phyloP scores from a whole-genome alignment of 495 filamentous ascomycete genomes.

The Trichoderma reesei region DNA sequence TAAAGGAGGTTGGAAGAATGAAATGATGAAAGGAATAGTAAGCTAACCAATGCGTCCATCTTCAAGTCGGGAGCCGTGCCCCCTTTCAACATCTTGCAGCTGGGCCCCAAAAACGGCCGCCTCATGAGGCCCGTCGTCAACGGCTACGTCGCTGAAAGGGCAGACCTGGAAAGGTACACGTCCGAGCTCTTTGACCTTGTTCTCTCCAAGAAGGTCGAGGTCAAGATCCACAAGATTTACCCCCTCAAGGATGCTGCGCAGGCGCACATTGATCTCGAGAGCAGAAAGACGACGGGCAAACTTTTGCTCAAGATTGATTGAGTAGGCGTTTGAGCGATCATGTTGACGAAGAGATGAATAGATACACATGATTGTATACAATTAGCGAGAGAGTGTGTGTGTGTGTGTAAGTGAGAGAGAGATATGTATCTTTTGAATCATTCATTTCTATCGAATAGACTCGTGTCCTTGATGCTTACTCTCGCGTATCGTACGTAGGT shows the following conservation, averaged over 20 bases:
- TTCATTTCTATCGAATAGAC: no score
- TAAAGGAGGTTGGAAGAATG: background rate
- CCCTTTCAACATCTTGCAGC: constrained; percentile 55
- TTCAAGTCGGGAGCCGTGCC: constrained; percentile 57
- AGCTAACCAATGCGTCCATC: background rate
- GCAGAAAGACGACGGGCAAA: constrained; percentile 79
- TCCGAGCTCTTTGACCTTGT: constrained; percentile 69
- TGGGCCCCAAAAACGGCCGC: constrained; percentile 74
- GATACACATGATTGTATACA: no score
- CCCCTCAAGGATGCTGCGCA: constrained; percentile 63
- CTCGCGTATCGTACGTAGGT: background rate
- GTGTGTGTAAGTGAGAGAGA: no score
- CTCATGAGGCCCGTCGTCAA: constrained; percentile 66
- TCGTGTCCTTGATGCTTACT: background rate
- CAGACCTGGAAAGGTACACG: constrained; percentile 64
- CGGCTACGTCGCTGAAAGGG: constrained; percentile 62
- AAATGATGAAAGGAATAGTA: background rate
- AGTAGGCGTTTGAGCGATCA: background rate
- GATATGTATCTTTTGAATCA: background rate
- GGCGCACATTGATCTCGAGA: constrained; percentile 76
- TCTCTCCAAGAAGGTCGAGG: constrained; percentile 54
- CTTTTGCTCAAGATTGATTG: constrained; percentile 40
- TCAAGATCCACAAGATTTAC: constrained; percentile 72
- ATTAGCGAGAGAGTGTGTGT: no score
- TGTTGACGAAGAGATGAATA: no score